A percentile compares a stretch with the other conserved stretches of the same genome.
Conservation (phyloP, 2,329 filamentous ascomycete species). For the Calonectria pseudoturangicola region DNA sequence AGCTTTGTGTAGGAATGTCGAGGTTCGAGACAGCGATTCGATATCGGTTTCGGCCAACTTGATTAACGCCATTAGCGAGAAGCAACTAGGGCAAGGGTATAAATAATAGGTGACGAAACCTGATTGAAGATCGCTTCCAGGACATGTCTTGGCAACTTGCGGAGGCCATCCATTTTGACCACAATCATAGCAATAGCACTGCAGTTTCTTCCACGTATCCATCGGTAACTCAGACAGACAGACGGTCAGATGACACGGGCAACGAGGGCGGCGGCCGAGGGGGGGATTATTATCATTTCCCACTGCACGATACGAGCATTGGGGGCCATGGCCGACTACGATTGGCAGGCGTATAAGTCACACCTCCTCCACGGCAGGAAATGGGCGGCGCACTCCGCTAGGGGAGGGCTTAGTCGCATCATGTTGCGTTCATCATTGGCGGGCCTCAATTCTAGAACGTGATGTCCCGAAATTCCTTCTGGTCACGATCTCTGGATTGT, state of each 20-base stretch:
- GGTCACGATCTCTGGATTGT: slow-evolving; percentile 17
- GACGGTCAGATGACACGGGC: neutral
- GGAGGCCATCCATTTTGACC: slow-evolving; percentile 10
- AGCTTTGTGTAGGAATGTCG: neutral
- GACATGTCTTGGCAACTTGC: slow-evolving; percentile 1
- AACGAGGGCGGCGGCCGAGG: neutral
- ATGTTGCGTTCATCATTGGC: slow-evolving; percentile 3
- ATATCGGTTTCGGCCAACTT: neutral
- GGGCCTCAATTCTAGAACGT: slow-evolving; percentile 23
- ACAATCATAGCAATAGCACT: neutral
- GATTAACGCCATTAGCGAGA: neutral
- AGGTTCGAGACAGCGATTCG: slow-evolving; percentile 14
- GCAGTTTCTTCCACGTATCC: neutral
- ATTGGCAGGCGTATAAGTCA: slow-evolving; percentile 25
- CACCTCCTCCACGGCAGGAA: neutral
- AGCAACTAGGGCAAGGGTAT: neutral
- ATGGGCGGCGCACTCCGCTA: neutral
- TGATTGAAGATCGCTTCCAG: slow-evolving; percentile 1
- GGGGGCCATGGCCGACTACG: no score
- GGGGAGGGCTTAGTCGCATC: slow-evolving; percentile 1
- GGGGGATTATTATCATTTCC: neutral
- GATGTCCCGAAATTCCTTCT: slow-evolving; percentile 14
- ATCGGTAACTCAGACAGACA: neutral
- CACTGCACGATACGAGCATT: neutral
- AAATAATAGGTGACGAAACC: neutral